Conservation (phyloP, 805 yeast species). For the Scheffersomyces coipomensis region DNA sequence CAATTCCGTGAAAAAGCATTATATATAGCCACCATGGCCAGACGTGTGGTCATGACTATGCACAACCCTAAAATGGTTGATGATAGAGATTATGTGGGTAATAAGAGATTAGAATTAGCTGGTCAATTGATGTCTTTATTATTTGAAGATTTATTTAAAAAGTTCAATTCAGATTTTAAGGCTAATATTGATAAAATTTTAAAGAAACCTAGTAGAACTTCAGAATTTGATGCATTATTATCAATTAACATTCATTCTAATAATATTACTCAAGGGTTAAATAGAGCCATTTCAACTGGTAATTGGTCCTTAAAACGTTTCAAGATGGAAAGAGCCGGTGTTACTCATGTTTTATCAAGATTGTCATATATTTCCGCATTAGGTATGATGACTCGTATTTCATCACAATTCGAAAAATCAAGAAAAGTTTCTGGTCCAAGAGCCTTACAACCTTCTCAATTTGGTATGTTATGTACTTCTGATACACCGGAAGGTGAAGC, state of each 20-base stretch:
- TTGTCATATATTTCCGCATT: conserved; percentile 90
- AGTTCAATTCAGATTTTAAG: conserved; percentile 92
- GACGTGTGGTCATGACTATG: conserved; percentile 95
- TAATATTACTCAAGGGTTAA: conserved; percentile 90
- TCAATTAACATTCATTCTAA: conserved; percentile 89
- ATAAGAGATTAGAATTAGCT: conserved; percentile 93
- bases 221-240: conserved; percentile 90
- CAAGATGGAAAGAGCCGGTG: conserved; percentile 99
- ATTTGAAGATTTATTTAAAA: conserved; percentile 96
- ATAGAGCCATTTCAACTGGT: conserved; percentile 97
- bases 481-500: conserved; percentile 99
- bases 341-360: conserved; percentile 91
- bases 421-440: conserved; percentile 98
- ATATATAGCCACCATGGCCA: conserved; percentile 93
- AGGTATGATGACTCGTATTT: conserved; percentile 99
- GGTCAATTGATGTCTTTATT: conserved; percentile 94
- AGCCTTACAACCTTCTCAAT: conserved; percentile 98
- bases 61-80: conserved; percentile 94
- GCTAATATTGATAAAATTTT: conserved; percentile 90
- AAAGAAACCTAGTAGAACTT: conserved; percentile 91
- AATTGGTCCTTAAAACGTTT: conserved; percentile 98
- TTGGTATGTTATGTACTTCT: conserved; percentile 97
- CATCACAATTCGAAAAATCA: conserved; percentile 98
- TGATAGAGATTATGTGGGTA: conserved; percentile 98
- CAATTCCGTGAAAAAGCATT: conserved; percentile 94